A percentile compares a stretch with the other conserved stretches of the same genome.
phyloP scores from a whole-genome alignment of 192 early-diverging fungal species.

The Podila epicladia region DNA sequence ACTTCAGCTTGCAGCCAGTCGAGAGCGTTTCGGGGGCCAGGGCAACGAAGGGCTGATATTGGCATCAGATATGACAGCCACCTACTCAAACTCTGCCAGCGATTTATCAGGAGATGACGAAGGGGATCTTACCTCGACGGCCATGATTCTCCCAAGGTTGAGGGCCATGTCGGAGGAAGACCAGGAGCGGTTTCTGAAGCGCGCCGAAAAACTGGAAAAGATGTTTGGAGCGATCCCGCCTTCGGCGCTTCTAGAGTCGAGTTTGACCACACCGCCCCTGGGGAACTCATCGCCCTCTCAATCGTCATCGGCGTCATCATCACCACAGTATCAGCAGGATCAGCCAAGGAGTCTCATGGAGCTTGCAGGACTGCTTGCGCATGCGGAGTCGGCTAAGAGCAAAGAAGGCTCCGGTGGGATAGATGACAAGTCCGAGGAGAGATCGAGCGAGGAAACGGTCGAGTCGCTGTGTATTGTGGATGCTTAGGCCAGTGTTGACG shows the following conservation, averaged over 20 bases:
- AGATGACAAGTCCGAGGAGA: too few species aligned
- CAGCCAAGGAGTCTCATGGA: not conserved
- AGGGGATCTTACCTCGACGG: not conserved
- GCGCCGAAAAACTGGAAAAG: conserved; percentile 53
- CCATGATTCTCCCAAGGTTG: conserved; percentile 17
- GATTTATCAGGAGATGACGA: conserved; percentile 2
- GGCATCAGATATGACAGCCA: not conserved
- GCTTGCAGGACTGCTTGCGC: not conserved
- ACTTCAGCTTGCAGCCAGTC: not conserved
- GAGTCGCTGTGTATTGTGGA: too few species aligned
- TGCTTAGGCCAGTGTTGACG: too few species aligned
- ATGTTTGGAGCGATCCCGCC: conserved; percentile 52
- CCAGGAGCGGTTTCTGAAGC: conserved; percentile 36
- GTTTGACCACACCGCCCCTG: conserved; percentile 2
- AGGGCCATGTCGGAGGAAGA: conserved; percentile 44
- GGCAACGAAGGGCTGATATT: not conserved
- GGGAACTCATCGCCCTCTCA: not conserved
- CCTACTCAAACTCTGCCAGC: not conserved
- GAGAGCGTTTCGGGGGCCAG: not conserved
- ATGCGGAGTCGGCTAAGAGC: too few species aligned
- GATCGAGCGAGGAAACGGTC: too few species aligned
- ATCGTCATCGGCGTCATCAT: not conserved
- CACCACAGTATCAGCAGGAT: not conserved
- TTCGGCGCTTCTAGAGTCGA: conserved; percentile 7
- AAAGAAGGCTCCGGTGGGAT: too few species aligned